Conservation (phyloP, 352 stramenopile genomes). For the Pythium aquatile region DNA sequence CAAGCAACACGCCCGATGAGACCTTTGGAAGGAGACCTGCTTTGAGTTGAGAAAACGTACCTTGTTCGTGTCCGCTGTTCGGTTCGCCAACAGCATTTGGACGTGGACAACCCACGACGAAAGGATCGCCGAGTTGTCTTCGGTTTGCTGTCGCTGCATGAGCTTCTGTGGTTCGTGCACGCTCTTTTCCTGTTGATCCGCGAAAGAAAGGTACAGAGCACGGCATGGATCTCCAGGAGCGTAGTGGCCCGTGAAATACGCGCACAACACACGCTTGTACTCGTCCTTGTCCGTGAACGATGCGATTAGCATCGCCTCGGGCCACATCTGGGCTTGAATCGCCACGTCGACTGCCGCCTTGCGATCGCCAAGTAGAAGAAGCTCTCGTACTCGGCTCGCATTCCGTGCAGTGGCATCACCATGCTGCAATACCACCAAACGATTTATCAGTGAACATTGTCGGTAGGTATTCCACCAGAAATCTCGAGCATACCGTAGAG, state of each 20-base stretch:
- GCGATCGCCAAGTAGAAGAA: slow-evolving; percentile 74
- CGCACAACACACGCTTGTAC: slow-evolving; percentile 78
- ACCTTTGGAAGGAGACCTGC: too few species aligned
- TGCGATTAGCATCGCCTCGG: slow-evolving; percentile 84
- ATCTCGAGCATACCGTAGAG: slow-evolving; percentile 14
- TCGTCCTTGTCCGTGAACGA: slow-evolving; percentile 85
- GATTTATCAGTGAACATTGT: slow-evolving; percentile 12
- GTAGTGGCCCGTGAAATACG: slow-evolving; percentile 81
- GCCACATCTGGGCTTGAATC: slow-evolving; percentile 83
- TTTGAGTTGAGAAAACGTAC: slow-evolving; percentile 14
- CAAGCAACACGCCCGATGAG: not conserved
- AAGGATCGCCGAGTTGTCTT: slow-evolving; percentile 56
- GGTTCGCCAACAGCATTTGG: slow-evolving; percentile 79
- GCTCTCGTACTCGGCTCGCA: slow-evolving; percentile 55
- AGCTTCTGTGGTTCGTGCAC: slow-evolving; percentile 81
- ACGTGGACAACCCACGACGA: slow-evolving; percentile 76
- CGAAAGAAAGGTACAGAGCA: slow-evolving; percentile 77
- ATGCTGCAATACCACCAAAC: slow-evolving; percentile 38
- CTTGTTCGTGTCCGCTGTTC: slow-evolving; percentile 78
- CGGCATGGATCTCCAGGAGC: slow-evolving; percentile 70
- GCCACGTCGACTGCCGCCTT: slow-evolving; percentile 74
- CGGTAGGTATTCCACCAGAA: not conserved
- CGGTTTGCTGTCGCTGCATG: slow-evolving; percentile 35
- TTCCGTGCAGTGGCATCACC: slow-evolving; percentile 49
- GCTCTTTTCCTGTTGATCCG: slow-evolving; percentile 82